phyloP scores from a whole-genome alignment of 1,284 basidiomycete species.

The Polyporus tsugae region DNA sequence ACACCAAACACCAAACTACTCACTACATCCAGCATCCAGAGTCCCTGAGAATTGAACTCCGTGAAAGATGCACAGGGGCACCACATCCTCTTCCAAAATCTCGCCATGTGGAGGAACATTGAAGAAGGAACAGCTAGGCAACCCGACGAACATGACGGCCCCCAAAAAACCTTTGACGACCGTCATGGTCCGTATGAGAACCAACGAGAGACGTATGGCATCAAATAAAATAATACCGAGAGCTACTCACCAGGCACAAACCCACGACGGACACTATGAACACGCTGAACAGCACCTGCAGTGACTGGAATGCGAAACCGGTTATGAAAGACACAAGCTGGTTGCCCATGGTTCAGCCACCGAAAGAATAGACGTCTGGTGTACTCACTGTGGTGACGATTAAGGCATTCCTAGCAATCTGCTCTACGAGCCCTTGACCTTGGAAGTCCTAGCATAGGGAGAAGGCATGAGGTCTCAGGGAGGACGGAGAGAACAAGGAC shows the following conservation, averaged over 20 bases:
- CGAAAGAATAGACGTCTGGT: too few relatives aligned
- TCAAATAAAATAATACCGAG: not conserved
- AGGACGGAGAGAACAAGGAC: not conserved
- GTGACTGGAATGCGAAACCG: conserved; percentile 67
- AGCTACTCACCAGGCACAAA: conserved; percentile 60
- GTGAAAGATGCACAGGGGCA: not conserved
- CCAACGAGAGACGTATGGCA: not conserved
- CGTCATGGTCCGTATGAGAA: not conserved
- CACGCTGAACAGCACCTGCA: conserved; percentile 64
- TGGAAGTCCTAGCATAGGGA: conserved; percentile 67
- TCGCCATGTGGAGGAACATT: not conserved
- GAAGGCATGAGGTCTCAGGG: not conserved
- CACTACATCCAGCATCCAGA: too few relatives aligned
- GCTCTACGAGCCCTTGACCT: conserved; percentile 70
- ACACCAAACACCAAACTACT: too few relatives aligned
- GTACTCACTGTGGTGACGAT: conserved; percentile 44
- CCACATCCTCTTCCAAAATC: not conserved
- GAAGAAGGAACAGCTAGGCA: not conserved
- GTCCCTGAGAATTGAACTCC: too few relatives aligned
- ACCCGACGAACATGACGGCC: too few relatives aligned
- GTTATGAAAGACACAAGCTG: conserved; percentile 71
- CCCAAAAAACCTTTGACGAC: not conserved
- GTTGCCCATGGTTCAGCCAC: not conserved
- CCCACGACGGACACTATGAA: conserved; percentile 56
- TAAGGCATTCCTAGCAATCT: conserved; percentile 53